Evolutionary conservation across 805 yeast species (phyloP), one percentile per base, ranked within the genome.

Genomic region (Metschnikowia noctiluminum): DNA sequence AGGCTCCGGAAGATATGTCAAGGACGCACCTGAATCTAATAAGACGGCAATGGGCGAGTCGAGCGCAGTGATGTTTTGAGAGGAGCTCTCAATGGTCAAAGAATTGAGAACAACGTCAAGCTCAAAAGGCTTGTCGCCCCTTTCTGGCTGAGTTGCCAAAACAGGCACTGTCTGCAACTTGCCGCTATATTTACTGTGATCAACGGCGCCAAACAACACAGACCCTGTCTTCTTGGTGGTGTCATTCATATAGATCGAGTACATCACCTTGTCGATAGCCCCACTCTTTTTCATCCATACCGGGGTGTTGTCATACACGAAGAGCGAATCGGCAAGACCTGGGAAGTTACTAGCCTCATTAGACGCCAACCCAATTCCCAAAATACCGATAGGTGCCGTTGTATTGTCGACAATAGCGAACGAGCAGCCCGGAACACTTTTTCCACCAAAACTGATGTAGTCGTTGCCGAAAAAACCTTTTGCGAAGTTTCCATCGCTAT

Each of bases 371-470:
- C 92, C 92, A 53, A 87, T 79, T 27, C 91, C 90, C 40, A 87
- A 65, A 28, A 87, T 90, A 48, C 94, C 91, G 49, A 77, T 66
- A 7, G 80, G 63, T 3, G 91, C 80, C 51, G 82, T 79, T 2
- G 88, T 78, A 21, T 65, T 63, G 59, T 81, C 80, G 2, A 87
- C 94, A 16, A 89, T 80, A 2, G 95, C 97, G 64, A 90, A 78
- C 4, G 88, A 79, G 21, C 85, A 66, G 48, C 72, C 67, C 0
- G 68, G 51, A 11, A 87, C 68, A 2, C 71, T 63, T 11, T 74
- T 64, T 40, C 72, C 79, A 40, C 82, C 81, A 45, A 87, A 56
- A 2, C 56, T 50, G 6, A 90, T 73, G 35, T 70, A 67, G 59
- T 90, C 97, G 40, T 42, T 40, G 35, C 87, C 94, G 81, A 81